Evolutionary conservation across 441 rosid genomes (phyloP).

Genomic region (Erodium moschatum): DNA sequence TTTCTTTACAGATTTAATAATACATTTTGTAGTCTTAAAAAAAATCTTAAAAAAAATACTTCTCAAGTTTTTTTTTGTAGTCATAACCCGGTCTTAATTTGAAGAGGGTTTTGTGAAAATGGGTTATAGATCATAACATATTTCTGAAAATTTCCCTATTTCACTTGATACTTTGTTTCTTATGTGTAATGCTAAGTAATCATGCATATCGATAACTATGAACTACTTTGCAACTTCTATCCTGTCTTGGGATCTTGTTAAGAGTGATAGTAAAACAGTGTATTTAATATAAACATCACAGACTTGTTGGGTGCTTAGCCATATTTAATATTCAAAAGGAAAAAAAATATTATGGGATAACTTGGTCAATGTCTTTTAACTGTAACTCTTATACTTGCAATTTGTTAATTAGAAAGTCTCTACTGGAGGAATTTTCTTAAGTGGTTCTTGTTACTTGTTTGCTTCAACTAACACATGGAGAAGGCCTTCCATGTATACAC

Average conservation of each 20-base stretch:
- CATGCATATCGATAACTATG: no score
- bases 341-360: not conserved
- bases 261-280: not conserved
- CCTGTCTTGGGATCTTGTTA: not conserved
- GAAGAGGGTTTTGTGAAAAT: no score
- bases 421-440: not conserved
- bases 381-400: not conserved
- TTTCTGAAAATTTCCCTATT: no score
- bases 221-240: not conserved
- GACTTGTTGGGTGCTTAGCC: not conserved
- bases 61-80: no score
- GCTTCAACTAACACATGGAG: not conserved
- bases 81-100: no score
- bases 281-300: no score
- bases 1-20: no score
- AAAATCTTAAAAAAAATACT: no score
- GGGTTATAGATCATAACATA: no score
- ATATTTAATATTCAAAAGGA: not conserved
- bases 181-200: not conserved
- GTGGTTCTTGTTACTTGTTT: not conserved
- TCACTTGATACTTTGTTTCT: not conserved
- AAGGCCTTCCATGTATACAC: not conserved
- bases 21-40: no score
- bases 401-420: no score
- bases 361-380: constrained; percentile 4